Base-by-base conservation (phyloP, 176 grass and related monocot genomes). In the Carex scoparia region DNA sequence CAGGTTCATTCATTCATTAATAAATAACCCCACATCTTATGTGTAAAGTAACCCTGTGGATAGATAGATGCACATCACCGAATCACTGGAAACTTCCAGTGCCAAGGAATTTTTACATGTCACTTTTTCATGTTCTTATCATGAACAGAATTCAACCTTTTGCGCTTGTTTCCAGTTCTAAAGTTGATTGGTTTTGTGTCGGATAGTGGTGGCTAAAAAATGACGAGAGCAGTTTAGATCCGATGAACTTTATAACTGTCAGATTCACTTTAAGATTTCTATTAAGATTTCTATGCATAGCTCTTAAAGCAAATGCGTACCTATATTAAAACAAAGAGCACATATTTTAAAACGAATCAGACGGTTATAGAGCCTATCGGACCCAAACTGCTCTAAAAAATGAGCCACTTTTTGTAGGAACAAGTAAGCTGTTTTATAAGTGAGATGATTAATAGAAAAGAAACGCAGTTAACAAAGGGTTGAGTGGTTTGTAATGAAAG, bases 21-120 rank as follows among this genome's bases (percentile, higher is more conserved):
- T 23, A 23, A 83, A 83, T 16, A 14, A 27, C 61, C 32, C 18
- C 44, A 14, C 38, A 53, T 66, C 74, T 66, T 66, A 83, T 27
- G 58, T 86, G 84, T 86, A 86, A 79, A 79, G 70, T 33, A 57
- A 35, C 61, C 61, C 56, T 10, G 18, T 76, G 44, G 44, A 46
- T 65, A 49, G 84, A 79, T 79, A 79, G 72, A 57, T 33, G 49
- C 69, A 38, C 72, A 78, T 48, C 58, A 56, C 44, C 48, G 37
- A 86, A 74, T 63, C 4, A 40, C 5, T 40, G 38, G 38, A 40
- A 40, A 40, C 4, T 0, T 55, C 49, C 27, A 57, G 27, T 56
- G 51, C 27, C 4, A 78, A 56, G 23, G 4, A 58, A 33, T 78
- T 57, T 57, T 78, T 57, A 58, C 74, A 58, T 33, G 49, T 78